Evolutionary conservation across 148 eudicot genomes (phyloP), one percentile per base, ranked within the genome.

Genomic region (Simmondsia chinensis): DNA sequence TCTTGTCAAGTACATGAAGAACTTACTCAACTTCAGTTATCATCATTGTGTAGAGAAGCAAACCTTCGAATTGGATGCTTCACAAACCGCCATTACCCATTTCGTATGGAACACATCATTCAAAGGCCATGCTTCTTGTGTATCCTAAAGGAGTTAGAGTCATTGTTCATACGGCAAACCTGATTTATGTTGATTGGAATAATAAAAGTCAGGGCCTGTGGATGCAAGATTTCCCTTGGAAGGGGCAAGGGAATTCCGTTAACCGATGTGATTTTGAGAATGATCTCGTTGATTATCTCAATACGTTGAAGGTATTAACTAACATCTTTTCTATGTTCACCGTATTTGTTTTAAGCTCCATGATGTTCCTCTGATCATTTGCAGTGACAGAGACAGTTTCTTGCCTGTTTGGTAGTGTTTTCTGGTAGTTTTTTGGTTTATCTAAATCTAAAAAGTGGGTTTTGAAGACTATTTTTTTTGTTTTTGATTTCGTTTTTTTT

Each of bases 161-260:
- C 21, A 64, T 91, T 50, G 82, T 91, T 43, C 97, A 91, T 58
- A 82, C 97, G 21, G 97, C 97, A 62, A 91, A 91, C 64, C 70
- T 91, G 71, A 91, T 91, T 56, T 33, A 72, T 57, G 86, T 85
- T 50, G 97, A 91, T 57, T 91, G 97, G 95, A 91, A 85, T 59
- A 91, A 85, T 71, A 91, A 91, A 72, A 81, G 75, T 53, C 97
- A 91, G 63, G 97, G 88, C 34, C 63, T 91, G 47, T 91, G 97
- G 97, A 79, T 85, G 87, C 97, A 91, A 76, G 97, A 91, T 79
- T 91, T 91, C 36, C 97, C 97, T 27, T 91, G 97, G 97, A 91
- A 91, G 64, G 73, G 61, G 60, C 68, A 63, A 44, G 65, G 51
- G 40, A 57, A 40, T 49, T 23, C 66, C 33, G 68, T 60, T 38